Base-by-base conservation (phyloP, 73 alveolate species). In the Paramecium primaurelia region DNA sequence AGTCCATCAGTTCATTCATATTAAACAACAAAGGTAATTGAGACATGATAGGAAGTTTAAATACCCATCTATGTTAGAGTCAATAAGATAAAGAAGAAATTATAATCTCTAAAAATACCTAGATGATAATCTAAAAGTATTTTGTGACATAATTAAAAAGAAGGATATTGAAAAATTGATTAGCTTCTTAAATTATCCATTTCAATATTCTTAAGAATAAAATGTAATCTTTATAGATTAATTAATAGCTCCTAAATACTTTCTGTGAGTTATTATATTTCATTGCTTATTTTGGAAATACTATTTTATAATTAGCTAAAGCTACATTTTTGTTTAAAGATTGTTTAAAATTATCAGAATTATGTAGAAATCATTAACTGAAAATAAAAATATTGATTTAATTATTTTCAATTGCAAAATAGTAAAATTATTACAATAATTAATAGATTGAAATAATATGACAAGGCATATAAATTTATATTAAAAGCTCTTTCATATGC, bases 1-100 rank as follows among this genome's bases (percentile, higher is more conserved):
- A 64, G 49, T 64, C 84, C 84, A 20, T 64, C 84, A 64, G 42
- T 64, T 11, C 22, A 32, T 32, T 64, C 84, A 14, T 11, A 28
- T 64, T 64, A 64, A 64, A 64, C 45, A 14, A 12, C 28, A 32
- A 64, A 64, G 84, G 84, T 64, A 64, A 28, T 64, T 32, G 30
- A 64, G 47, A 64, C 42, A 64, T 64, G 84, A 64, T 32, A 32
- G 47, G 84, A 64, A 64, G 84, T 64, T 64, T 64, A 64, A 64
- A 25, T 64, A 25, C 30, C 84, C 84, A 16, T 64, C 84, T 32
- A 64, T 64, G 84, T 28, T 25, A 32, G 84, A 64, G 47, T 32
- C 45, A 32, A 28, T 64, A 2, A 26, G 84, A 64, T 32, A 1
- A 34, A 64, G 12, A 12, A 28, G 84, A 32, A 64, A 64, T 75